phyloP scores from a whole-genome alignment of 345 rosid genomes.

The Arabidopsis suecica region DNA sequence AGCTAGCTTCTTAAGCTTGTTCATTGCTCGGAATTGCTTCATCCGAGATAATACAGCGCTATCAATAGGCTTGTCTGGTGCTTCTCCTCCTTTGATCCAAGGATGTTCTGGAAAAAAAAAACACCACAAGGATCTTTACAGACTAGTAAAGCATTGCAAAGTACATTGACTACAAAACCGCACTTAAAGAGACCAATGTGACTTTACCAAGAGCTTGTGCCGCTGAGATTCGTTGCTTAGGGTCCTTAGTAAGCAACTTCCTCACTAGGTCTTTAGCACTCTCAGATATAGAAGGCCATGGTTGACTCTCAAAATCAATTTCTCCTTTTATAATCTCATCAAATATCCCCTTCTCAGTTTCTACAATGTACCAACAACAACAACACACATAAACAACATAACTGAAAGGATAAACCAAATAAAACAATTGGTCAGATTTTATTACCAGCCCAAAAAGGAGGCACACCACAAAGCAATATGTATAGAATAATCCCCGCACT shows the following conservation, averaged over 20 bases:
- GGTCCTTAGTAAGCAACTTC: slow-evolving; percentile 77
- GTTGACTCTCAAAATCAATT: slow-evolving; percentile 74
- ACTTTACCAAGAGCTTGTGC: slow-evolving; percentile 82
- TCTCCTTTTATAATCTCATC: slow-evolving; percentile 69
- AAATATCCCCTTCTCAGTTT: slow-evolving; percentile 80
- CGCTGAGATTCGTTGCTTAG: slow-evolving; percentile 71
- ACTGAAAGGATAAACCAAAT: not conserved
- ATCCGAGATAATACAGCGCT: slow-evolving; percentile 88
- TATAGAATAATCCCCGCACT: slow-evolving; percentile 88
- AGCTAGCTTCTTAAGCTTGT: slow-evolving; percentile 87
- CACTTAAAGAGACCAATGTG: not conserved
- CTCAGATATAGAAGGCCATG: slow-evolving; percentile 87
- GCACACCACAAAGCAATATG: slow-evolving; percentile 83
- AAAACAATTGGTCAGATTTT: not conserved
- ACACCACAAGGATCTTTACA: not conserved
- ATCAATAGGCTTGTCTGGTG: slow-evolving; percentile 81
- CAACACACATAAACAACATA: slow-evolving; percentile 12
- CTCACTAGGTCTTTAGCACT: slow-evolving; percentile 86
- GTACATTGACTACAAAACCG: not conserved
- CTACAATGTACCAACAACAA: slow-evolving; percentile 49
- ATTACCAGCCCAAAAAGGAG: slow-evolving; percentile 98
- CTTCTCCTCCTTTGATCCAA: slow-evolving; percentile 63
- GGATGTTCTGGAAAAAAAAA: slow-evolving; percentile 37
- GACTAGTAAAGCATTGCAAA: slow-evolving; percentile 2
- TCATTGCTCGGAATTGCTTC: slow-evolving; percentile 97